These are phyloP conservation scores for Panaeolus cyanescens DNA, from an alignment of 768 basidiomycete species.

Conservation along the genomic window DNA sequence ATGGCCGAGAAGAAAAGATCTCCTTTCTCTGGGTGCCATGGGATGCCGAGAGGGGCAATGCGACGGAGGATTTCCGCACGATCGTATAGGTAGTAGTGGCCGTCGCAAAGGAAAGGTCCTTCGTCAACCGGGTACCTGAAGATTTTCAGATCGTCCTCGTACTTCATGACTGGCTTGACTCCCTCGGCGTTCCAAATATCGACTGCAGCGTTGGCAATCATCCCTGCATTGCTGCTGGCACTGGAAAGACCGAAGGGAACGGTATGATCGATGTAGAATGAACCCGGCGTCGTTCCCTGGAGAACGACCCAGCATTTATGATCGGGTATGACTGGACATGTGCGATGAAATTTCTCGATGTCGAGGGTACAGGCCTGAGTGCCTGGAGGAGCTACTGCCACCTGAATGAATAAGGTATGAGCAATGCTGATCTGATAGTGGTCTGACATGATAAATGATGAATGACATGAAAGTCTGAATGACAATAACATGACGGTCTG, in stretches of 20 bases:
- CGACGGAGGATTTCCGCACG: slow-evolving; percentile 5
- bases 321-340: slow-evolving; percentile 28
- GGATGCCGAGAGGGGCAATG: slow-evolving; percentile 22
- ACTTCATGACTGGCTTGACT: slow-evolving; percentile 16
- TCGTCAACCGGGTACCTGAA: slow-evolving; percentile 16
- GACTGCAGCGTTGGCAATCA: slow-evolving; percentile 24
- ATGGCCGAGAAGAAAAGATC: slow-evolving; percentile 16
- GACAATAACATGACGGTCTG: too few species aligned
- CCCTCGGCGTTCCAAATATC: slow-evolving; percentile 27
- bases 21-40: slow-evolving; percentile 31
- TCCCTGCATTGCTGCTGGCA: slow-evolving; percentile 31
- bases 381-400: slow-evolving; percentile 29
- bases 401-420: slow-evolving; percentile 15
- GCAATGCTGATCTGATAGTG: too few species aligned
- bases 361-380: slow-evolving; percentile 31
- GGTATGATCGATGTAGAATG: slow-evolving; percentile 33
- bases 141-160: slow-evolving; percentile 9
- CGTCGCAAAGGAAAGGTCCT: background rate
- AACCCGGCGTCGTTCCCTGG: slow-evolving; percentile 14
- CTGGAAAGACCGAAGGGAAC: slow-evolving; percentile 29
- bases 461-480: too few species aligned
- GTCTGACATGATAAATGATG: too few species aligned
- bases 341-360: slow-evolving; percentile 35
- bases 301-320: slow-evolving; percentile 36
- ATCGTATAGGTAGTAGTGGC: slow-evolving; percentile 20